A percentile compares a stretch with the other conserved stretches of the same genome.
phyloP scores from a whole-genome alignment of 2,329 filamentous ascomycete species.

The Colletotrichum limetticola region DNA sequence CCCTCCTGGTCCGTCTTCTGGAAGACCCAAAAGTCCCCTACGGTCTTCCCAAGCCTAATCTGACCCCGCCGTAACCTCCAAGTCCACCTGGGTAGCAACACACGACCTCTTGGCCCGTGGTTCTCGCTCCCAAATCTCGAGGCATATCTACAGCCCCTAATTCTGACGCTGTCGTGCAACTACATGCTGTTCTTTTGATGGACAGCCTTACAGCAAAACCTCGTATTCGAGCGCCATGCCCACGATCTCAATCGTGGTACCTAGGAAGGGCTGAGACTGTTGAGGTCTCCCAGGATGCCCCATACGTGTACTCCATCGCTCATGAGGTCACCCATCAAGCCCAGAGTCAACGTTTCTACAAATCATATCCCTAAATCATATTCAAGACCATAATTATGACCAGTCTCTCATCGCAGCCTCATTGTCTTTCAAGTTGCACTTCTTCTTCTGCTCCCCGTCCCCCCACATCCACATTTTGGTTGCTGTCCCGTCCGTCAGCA shows the following conservation, averaged over 20 bases:
- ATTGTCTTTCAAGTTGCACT: no score
- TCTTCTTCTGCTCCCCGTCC: no score
- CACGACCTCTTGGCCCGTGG: background rate
- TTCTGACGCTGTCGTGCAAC: background rate
- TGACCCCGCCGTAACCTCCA: background rate
- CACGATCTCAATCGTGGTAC: background rate
- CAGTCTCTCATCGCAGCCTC: no score
- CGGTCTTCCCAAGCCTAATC: background rate
- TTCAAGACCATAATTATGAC: no score
- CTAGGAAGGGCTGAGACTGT: background rate
- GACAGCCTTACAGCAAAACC: background rate
- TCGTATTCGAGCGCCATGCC: background rate
- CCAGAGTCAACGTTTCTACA: no score
- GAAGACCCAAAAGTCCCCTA: background rate
- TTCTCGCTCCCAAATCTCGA: background rate
- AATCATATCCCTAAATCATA: no score
- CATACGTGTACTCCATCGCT: no score
- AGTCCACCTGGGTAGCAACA: background rate
- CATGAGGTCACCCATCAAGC: no score
- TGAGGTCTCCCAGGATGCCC: background rate
- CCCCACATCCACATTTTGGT: no score
- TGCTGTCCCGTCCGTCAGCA: background rate
- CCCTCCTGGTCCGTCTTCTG: background rate
- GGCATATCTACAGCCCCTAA: background rate
- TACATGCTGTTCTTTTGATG: background rate